Evolutionary conservation across 176 grass and related monocot species (phyloP), one percentile per base, ranked within the genome.

Genomic region (Ensete ventricosum): DNA sequence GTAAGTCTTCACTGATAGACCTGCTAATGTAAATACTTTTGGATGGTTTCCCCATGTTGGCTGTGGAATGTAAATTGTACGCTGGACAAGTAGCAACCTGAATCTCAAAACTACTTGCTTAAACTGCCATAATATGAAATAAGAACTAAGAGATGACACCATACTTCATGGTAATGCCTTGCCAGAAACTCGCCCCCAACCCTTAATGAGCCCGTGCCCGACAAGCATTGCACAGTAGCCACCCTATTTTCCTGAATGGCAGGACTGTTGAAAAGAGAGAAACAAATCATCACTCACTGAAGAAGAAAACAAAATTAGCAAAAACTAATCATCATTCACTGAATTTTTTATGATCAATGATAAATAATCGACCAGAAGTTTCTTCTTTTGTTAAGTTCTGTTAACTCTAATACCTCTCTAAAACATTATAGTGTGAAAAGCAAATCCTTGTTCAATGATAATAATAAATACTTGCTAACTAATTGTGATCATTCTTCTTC

Each of bases 161-260:
- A 71, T 83, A 99, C 96, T 84, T 99, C 91, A 77, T 86, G 86
- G 78, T 94, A 99, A 79, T 99, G 96, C 55, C 86, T 94, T 74
- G 86, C 91, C 77, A 99, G 88, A 89, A 99, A 99, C 84, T 99
- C 96, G 53, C 82, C 86, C 64, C 96, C 96, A 58, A 99, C 96
- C 64, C 96, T 80, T 78, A 99, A 50, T 55, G 96, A 99, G 77
- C 96, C 96, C 68, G 96, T 99, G 73, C 96, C 96, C 58, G 96
- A 99, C 62, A 99, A 85, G 54, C 91, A 94, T 21, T 99, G 96
- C 8, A 91, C 96, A 68, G 96, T 95, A 50, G 81, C 88, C 65
- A 99, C 86, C 60, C 96, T 90, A 23, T 88, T 95, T 83, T 88
- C 91, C 80, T 89, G 84, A 83, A 99, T 99, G 22, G 96, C 91